Evolutionary conservation across 2,329 filamentous ascomycete species (phyloP).

Genomic region (Beauveria brongniartii): DNA sequence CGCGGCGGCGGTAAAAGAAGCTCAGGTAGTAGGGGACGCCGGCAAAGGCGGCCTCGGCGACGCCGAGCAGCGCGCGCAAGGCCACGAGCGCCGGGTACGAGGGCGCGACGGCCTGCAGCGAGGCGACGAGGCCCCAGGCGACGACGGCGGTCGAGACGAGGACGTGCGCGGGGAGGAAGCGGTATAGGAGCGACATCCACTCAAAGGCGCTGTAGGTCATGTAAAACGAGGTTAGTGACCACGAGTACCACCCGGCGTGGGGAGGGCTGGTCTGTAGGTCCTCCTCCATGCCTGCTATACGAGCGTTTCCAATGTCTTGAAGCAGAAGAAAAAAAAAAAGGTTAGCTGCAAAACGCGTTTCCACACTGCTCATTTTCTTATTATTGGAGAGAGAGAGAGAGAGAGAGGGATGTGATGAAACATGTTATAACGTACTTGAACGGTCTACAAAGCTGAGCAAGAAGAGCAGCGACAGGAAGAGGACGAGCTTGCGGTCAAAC

Average conservation of each 20-base stretch:
- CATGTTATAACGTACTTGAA: slow-evolving; percentile 52
- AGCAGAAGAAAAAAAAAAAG: background rate
- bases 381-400: too few species aligned
- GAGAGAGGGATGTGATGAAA: too few species aligned
- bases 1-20: slow-evolving; percentile 57
- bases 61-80: slow-evolving; percentile 49
- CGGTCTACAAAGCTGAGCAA: slow-evolving; percentile 80
- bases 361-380: too few species aligned
- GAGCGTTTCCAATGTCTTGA: slow-evolving; percentile 54
- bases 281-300: slow-evolving; percentile 54
- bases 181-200: slow-evolving; percentile 58
- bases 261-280: slow-evolving; percentile 47
- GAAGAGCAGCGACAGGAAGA: slow-evolving; percentile 76
- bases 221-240: slow-evolving; percentile 55
- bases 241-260: slow-evolving; percentile 45
- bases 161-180: slow-evolving; percentile 50
- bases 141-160: slow-evolving; percentile 57
- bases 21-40: slow-evolving; percentile 57
- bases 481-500: slow-evolving; percentile 68
- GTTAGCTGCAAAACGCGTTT: background rate
- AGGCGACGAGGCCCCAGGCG: slow-evolving; percentile 72
- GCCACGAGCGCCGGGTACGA: slow-evolving; percentile 54
- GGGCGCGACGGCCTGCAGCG: slow-evolving; percentile 58
- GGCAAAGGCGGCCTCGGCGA: slow-evolving; percentile 58
- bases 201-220: slow-evolving; percentile 55